These are phyloP conservation scores for Tolypocladium tropicale DNA, from an alignment of 2,329 filamentous ascomycete genomes.

Conservation along the genomic window DNA sequence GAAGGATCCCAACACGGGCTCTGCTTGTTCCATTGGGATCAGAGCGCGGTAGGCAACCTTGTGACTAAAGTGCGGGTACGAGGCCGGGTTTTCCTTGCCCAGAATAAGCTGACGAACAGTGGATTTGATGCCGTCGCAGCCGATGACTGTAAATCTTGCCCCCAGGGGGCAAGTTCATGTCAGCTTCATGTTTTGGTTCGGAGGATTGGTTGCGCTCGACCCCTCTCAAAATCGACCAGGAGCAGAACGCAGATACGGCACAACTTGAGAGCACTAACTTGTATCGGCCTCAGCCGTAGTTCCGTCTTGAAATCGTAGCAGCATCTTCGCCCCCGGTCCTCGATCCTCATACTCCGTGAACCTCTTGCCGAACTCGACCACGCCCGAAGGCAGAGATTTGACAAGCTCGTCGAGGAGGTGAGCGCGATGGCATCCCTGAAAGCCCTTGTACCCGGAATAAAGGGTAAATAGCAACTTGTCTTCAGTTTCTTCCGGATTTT, in stretches of 20 bases:
- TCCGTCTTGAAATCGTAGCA: not conserved
- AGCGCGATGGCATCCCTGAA: not conserved
- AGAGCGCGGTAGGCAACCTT: not conserved
- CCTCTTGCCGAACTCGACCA: not conserved
- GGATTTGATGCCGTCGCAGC: not conserved
- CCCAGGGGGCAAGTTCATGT: not conserved
- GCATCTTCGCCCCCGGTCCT: not conserved
- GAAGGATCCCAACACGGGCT: not conserved
- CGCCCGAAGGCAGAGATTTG: not conserved
- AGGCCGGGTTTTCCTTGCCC: not conserved
- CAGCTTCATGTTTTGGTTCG: not conserved
- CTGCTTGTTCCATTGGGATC: not conserved
- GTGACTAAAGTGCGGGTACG: not conserved
- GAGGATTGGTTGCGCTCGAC: not conserved
- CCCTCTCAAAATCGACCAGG: not conserved
- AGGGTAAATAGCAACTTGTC: not conserved
- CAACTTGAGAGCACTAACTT: not conserved
- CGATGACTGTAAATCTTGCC: not conserved
- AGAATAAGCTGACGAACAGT: not conserved
- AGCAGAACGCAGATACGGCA: not conserved
- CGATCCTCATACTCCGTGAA: not conserved
- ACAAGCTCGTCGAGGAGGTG: not conserved
- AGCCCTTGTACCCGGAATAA: not conserved
- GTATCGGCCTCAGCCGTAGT: not conserved
- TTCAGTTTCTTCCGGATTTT: not conserved